phyloP scores from a whole-genome alignment of 352 stramenopile genomes.

The Phytophthora sansomeana region DNA sequence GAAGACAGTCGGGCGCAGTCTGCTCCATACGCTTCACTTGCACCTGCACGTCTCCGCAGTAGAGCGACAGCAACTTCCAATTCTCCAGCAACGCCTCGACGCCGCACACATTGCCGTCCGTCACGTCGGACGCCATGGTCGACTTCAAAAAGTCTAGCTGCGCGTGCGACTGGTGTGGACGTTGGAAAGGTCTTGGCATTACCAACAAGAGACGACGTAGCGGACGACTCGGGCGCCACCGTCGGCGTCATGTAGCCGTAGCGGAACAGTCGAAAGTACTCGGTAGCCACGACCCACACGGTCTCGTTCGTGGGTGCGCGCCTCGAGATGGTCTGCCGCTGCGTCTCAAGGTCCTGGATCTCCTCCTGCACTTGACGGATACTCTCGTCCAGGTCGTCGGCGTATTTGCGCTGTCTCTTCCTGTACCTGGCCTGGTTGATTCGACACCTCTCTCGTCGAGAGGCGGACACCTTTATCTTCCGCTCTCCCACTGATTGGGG shows the following conservation, averaged over 20 bases:
- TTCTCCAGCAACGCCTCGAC: slow-evolving; percentile 11
- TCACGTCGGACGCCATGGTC: slow-evolving; percentile 20
- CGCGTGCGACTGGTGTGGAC: slow-evolving; percentile 6
- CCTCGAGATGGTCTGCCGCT: slow-evolving; percentile 5
- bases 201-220: neutral
- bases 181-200: neutral
- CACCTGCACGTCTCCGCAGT: slow-evolving; percentile 10
- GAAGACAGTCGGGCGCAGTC: neutral
- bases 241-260: slow-evolving; percentile 20
- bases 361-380: slow-evolving; percentile 10
- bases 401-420: slow-evolving; percentile 16
- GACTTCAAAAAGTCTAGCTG: slow-evolving; percentile 25
- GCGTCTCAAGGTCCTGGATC: slow-evolving; percentile 16
- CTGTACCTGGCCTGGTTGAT: slow-evolving; percentile 31
- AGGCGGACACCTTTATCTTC: slow-evolving; percentile 9
- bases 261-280: slow-evolving; percentile 31
- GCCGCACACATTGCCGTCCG: slow-evolving; percentile 17
- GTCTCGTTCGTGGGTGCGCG: slow-evolving; percentile 14
- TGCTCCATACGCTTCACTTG: slow-evolving; percentile 18
- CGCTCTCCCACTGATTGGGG: neutral
- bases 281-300: slow-evolving; percentile 23
- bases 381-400: slow-evolving; percentile 1
- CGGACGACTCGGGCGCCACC: neutral
- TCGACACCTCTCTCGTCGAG: slow-evolving; percentile 21
- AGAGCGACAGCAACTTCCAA: slow-evolving; percentile 23